A percentile compares a stretch with the other conserved stretches of the same genome.
These are phyloP conservation scores for Ceriops zippeliana DNA, from an alignment of 345 rosid species.

Conservation along the genomic window DNA sequence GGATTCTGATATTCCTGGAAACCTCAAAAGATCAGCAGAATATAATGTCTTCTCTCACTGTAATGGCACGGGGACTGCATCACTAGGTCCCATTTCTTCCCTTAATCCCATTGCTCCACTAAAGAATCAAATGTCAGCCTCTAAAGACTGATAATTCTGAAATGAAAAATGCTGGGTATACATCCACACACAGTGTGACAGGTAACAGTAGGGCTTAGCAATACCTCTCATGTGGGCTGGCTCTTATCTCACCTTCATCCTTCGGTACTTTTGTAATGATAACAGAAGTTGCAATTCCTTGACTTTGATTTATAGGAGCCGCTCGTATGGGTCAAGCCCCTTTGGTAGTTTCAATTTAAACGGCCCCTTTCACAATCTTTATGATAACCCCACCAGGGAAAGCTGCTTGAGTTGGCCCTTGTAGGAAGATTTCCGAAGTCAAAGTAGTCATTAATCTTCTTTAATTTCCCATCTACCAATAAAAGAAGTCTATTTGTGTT, in stretches of 20 bases:
- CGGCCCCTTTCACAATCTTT: conserved; percentile 16
- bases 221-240: conserved; percentile 13
- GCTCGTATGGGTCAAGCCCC: conserved; percentile 18
- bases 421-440: conserved; percentile 7
- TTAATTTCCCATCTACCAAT: too few species aligned
- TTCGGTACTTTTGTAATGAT: conserved; percentile 19
- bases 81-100: neutral
- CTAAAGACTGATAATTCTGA: too few species aligned
- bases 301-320: conserved; percentile 13
- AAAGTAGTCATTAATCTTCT: neutral
- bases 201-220: conserved; percentile 6
- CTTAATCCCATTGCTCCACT: neutral
- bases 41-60: conserved; percentile 4
- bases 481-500: too few species aligned
- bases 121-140: neutral
- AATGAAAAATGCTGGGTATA: too few species aligned
- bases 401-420: conserved; percentile 16
- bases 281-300: conserved; percentile 20
- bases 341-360: conserved; percentile 14
- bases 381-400: neutral
- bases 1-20: conserved; percentile 23
- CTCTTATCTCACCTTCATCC: neutral
- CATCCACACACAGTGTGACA: too few species aligned
- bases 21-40: conserved; percentile 17
- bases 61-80: neutral